Percentiles rank a stretch among this genome's conserved stretches.
phyloP scores from a whole-genome alignment of 2,329 filamentous ascomycete genomes.

The Talaromyces albobiverticillius region DNA sequence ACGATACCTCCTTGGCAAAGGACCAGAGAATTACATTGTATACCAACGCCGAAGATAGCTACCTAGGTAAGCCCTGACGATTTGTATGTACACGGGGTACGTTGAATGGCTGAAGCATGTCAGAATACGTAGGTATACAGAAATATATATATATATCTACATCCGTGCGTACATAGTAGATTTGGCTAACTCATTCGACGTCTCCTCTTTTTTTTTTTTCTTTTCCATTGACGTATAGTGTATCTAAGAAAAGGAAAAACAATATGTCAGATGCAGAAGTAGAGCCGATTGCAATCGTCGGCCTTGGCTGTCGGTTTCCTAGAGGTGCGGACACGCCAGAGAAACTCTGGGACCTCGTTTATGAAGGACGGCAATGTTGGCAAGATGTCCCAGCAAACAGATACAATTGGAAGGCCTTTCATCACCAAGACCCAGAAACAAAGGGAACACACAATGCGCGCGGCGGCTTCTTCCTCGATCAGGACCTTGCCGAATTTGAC shows the following conservation, averaged over 20 bases:
- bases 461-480: neutral
- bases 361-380: too few species aligned
- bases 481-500: conserved; percentile 19
- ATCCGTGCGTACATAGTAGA: too few species aligned
- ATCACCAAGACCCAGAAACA: neutral
- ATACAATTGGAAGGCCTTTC: neutral
- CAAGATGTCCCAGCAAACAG: neutral
- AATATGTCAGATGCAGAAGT: neutral
- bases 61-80: too few species aligned
- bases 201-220: neutral
- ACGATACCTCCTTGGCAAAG: too few species aligned
- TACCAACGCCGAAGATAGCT: too few species aligned
- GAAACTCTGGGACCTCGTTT: neutral
- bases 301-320: neutral
- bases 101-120: too few species aligned
- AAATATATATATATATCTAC: too few species aligned
- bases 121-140: too few species aligned
- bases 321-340: neutral
- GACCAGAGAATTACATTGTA: too few species aligned
- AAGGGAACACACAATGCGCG: neutral
- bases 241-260: neutral
- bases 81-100: too few species aligned
- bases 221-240: neutral
- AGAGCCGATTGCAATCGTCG: conserved; percentile 1
- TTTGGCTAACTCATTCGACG: too few species aligned